A percentile compares a stretch with the other conserved stretches of the same genome.
These are phyloP conservation scores for Linum tenue DNA, from an alignment of 345 rosid species.

Conservation along the genomic window DNA sequence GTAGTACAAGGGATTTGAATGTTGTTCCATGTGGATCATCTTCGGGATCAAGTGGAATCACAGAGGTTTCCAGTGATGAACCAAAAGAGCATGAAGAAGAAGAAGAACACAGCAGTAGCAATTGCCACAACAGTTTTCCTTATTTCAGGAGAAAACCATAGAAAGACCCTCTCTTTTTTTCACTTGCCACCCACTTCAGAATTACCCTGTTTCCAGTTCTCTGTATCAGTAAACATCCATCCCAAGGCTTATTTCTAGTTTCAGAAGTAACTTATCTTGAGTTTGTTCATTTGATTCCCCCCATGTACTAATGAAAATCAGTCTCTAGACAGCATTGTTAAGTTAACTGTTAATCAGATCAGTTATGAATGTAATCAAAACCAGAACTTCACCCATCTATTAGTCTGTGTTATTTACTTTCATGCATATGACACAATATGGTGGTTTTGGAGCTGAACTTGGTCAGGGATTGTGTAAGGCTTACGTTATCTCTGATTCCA, in stretches of 20 bases:
- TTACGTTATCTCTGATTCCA: too few species aligned
- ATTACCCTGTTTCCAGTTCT: background rate
- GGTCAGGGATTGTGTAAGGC: too few species aligned
- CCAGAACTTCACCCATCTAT: too few species aligned
- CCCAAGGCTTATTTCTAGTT: too few species aligned
- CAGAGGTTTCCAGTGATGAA: constrained; percentile 31
- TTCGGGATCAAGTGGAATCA: constrained; percentile 82
- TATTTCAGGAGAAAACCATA: constrained; percentile 52
- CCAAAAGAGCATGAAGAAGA: constrained; percentile 1
- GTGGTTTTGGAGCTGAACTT: too few species aligned
- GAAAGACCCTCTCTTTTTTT: constrained; percentile 8
- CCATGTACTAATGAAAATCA: too few species aligned
- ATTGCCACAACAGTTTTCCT: constrained; percentile 65
- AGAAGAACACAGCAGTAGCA: constrained; percentile 58
- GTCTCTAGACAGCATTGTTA: too few species aligned
- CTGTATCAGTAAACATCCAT: constrained; percentile 17
- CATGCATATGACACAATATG: too few species aligned
- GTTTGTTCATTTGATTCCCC: constrained; percentile 18
- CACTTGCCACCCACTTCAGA: background rate
- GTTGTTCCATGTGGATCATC: constrained; percentile 47
- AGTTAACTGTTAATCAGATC: too few species aligned
- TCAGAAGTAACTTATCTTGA: constrained; percentile 19
- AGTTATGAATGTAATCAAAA: too few species aligned
- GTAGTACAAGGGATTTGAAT: constrained; percentile 41
- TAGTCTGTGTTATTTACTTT: too few species aligned